Conservation (phyloP, 106 monocot genomes). For the Apostasia shenzhenica region DNA sequence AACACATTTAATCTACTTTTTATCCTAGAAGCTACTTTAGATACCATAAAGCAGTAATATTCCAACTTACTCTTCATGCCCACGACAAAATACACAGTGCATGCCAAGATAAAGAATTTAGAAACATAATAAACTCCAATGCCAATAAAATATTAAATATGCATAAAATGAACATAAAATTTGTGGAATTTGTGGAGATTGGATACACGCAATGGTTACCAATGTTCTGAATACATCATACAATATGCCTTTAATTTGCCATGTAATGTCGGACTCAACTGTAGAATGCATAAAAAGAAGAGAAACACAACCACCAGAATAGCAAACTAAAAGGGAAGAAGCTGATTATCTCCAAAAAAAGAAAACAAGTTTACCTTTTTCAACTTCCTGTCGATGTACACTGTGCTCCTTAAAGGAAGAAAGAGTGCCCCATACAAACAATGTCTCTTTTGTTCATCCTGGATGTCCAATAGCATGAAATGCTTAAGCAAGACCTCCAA, state of each 20-base stretch:
- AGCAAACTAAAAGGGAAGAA: background rate
- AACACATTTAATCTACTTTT: no score
- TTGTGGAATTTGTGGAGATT: no score
- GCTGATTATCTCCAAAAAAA: background rate
- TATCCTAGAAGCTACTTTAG: no score
- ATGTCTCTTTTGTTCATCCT: conserved; percentile 71
- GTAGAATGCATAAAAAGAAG: background rate
- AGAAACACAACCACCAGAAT: background rate
- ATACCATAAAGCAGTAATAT: no score
- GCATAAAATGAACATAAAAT: no score
- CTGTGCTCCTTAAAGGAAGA: conserved; percentile 52
- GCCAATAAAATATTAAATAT: no score
- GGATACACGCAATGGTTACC: background rate
- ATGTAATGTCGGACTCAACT: background rate
- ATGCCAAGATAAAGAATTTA: no score
- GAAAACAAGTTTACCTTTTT: conserved; percentile 48
- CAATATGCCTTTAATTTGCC: background rate
- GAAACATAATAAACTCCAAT: no score
- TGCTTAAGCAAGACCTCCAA: no score
- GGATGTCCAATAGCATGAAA: background rate
- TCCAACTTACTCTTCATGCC: no score
- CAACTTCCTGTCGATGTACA: conserved; percentile 56
- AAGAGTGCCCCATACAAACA: conserved; percentile 75
- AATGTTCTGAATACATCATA: background rate
- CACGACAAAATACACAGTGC: no score